Evolutionary conservation across 116 monocot genomes (phyloP).

Genomic region (Zostera marina): DNA sequence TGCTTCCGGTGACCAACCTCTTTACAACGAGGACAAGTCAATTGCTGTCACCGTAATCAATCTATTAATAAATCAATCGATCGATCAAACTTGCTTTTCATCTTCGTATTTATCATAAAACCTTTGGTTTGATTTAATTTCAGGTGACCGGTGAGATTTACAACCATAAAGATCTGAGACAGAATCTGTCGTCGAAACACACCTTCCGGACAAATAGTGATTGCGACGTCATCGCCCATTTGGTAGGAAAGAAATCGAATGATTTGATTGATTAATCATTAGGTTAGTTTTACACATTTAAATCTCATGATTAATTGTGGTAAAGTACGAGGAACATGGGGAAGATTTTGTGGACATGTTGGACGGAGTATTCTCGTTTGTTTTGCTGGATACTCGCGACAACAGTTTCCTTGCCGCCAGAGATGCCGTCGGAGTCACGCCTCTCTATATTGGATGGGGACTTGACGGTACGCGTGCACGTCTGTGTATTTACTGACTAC

Average conservation of each 20-base stretch:
- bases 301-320: conserved; percentile 56
- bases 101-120: background rate
- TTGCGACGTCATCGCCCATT: no score
- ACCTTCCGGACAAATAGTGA: no score
- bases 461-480: conserved; percentile 69
- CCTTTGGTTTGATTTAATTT: background rate
- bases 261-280: no score
- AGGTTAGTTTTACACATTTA: conserved; percentile 26
- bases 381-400: conserved; percentile 50
- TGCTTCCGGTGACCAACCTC: conserved; percentile 87
- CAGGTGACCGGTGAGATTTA: conserved; percentile 86
- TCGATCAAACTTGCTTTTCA: no score
- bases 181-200: no score
- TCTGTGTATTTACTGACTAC: conserved; percentile 17
- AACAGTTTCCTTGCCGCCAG: conserved; percentile 60
- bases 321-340: conserved; percentile 78
- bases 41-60: conserved; percentile 52
- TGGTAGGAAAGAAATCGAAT: no score
- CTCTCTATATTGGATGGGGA: no score
- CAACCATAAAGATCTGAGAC: conserved; percentile 78
- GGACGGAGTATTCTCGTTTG: no score
- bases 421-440: conserved; percentile 72
- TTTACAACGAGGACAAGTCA: conserved; percentile 58
- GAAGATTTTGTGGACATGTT: conserved; percentile 61
- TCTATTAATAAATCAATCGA: no score